Percentiles rank a stretch among this genome's conserved stretches.
These are phyloP conservation scores for Solanum clarkiae DNA, from an alignment of 257 asterid genomes.

Conservation along the genomic window DNA sequence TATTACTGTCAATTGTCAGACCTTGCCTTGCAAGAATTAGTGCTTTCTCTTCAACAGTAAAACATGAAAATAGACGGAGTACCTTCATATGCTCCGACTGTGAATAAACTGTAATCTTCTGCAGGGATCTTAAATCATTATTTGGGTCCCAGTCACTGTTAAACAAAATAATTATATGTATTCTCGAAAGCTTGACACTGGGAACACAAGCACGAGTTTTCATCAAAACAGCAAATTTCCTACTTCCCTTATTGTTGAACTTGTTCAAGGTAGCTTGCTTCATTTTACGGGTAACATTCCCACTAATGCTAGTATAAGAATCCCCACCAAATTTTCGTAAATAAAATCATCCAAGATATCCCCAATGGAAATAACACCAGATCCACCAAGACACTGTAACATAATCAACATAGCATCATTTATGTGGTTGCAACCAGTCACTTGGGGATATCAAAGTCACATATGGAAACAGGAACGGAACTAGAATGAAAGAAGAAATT, in stretches of 20 bases:
- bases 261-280: constrained; percentile 12
- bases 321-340: constrained; percentile 33
- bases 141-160: constrained; percentile 61
- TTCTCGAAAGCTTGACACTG: constrained; percentile 23
- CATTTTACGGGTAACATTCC: constrained; percentile 7
- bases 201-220: constrained; percentile 45
- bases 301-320: constrained; percentile 31
- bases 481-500: background rate
- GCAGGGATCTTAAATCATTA: constrained; percentile 48
- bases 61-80: constrained; percentile 46
- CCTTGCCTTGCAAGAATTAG: constrained; percentile 50
- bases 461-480: background rate
- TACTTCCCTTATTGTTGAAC: constrained; percentile 25
- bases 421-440: background rate
- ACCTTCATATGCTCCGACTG: constrained; percentile 36
- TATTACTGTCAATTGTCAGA: constrained; percentile 17
- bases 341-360: constrained; percentile 51
- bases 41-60: constrained; percentile 46
- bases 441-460: background rate
- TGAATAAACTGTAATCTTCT: constrained; percentile 34
- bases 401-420: background rate
- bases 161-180: constrained; percentile 40
- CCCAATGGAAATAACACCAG: constrained; percentile 29
- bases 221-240: constrained; percentile 36
- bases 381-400: constrained; percentile 25